phyloP scores from a whole-genome alignment of 2,329 filamentous ascomycete species.

The Penicillium sp. region DNA sequence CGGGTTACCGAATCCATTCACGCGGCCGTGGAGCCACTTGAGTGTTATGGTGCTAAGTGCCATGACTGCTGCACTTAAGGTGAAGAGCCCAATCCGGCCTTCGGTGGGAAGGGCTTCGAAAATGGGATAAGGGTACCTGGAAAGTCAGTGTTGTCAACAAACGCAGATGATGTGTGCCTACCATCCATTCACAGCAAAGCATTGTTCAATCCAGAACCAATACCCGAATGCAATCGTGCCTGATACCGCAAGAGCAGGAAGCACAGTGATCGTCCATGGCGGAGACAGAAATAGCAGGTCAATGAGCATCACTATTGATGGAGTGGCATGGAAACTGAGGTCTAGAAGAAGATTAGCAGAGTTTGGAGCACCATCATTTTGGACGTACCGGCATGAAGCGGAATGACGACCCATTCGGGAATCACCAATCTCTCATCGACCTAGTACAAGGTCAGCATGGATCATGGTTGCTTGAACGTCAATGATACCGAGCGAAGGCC shows the following conservation, averaged over 20 bases:
- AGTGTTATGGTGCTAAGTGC: slow-evolving; percentile 68
- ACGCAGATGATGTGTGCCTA: slow-evolving; percentile 39
- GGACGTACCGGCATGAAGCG: slow-evolving; percentile 39
- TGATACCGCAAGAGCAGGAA: slow-evolving; percentile 54
- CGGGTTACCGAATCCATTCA: slow-evolving; percentile 40
- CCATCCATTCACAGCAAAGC: slow-evolving; percentile 61
- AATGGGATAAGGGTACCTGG: slow-evolving; percentile 83
- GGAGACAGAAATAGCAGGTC: slow-evolving; percentile 62
- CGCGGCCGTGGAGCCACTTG: slow-evolving; percentile 67
- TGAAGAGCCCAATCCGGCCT: slow-evolving; percentile 70
- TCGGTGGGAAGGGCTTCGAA: slow-evolving; percentile 68
- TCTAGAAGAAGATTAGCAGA: slow-evolving; percentile 30
- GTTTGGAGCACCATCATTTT: slow-evolving; percentile 25
- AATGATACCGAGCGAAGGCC: slow-evolving; percentile 52
- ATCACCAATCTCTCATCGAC: slow-evolving; percentile 53
- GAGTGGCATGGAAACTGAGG: slow-evolving; percentile 54
- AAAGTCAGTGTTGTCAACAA: slow-evolving; percentile 2
- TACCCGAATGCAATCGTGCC: slow-evolving; percentile 58
- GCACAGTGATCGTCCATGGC: slow-evolving; percentile 59
- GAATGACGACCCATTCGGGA: slow-evolving; percentile 45
- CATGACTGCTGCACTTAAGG: slow-evolving; percentile 70
- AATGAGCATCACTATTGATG: slow-evolving; percentile 54
- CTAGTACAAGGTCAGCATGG: slow-evolving; percentile 24
- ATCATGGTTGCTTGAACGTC: neutral
- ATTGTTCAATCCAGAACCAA: slow-evolving; percentile 66